phyloP scores from a whole-genome alignment of 768 basidiomycete species.

The Mycena filopes region DNA sequence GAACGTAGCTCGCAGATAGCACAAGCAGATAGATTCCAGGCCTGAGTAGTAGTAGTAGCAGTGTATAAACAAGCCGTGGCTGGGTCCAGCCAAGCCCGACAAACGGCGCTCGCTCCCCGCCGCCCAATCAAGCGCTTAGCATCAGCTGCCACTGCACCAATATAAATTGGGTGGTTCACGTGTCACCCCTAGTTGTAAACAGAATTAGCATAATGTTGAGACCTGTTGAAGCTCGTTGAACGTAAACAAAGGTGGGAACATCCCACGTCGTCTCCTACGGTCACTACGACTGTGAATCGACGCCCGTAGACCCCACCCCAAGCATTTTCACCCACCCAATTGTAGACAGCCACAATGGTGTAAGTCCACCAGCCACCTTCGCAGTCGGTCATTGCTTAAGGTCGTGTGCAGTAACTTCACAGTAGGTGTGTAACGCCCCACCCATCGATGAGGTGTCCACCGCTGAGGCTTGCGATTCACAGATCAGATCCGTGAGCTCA shows the following conservation, averaged over 20 bases:
- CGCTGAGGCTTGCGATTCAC: constrained; percentile 26
- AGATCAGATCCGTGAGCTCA: constrained; percentile 90
- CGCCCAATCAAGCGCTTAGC: constrained; percentile 5
- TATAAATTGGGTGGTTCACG: constrained; percentile 23
- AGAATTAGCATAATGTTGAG: constrained; percentile 6
- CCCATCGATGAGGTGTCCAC: constrained; percentile 7
- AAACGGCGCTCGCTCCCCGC: not conserved
- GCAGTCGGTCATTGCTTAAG: constrained; percentile 41
- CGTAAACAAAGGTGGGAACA: constrained; percentile 29
- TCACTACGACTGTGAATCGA: constrained; percentile 12
- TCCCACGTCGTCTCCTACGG: constrained; percentile 29
- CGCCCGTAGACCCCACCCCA: constrained; percentile 15
- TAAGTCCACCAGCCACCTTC: constrained; percentile 54
- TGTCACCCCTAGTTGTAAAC: not conserved
- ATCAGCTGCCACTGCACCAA: constrained; percentile 10
- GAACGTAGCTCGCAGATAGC: no score
- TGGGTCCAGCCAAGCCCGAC: constrained; percentile 1
- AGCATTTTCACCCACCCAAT: constrained; percentile 48
- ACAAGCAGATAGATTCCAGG: no score
- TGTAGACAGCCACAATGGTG: constrained; percentile 77
- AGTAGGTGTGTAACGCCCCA: constrained; percentile 66
- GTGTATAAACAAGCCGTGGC: no score
- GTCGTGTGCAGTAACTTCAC: constrained; percentile 80
- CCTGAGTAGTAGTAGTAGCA: no score
- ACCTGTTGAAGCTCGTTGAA: constrained; percentile 7